These are phyloP conservation scores for Gnetum montanum DNA, from an alignment of 75 land plant genomes.

Conservation along the genomic window DNA sequence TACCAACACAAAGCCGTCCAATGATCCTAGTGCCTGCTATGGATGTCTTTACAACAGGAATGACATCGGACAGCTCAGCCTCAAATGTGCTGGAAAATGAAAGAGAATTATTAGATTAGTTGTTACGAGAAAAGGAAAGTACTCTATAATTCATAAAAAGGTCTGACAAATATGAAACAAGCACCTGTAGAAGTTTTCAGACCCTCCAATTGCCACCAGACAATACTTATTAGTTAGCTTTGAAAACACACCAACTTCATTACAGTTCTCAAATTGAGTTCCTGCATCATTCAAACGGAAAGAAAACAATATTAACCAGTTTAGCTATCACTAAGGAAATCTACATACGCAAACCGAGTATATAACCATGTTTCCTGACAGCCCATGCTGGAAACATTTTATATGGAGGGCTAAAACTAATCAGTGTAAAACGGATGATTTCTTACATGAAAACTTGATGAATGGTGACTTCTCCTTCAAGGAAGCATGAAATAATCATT, in stretches of 20 bases:
- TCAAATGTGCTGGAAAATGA: conserved; percentile 58
- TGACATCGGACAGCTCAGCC: conserved; percentile 59
- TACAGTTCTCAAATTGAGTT: conserved; percentile 62
- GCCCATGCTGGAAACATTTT: too few relatives aligned
- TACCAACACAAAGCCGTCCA: conserved; percentile 84
- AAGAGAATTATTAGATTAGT: too few relatives aligned
- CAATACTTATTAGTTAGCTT: conserved; percentile 84
- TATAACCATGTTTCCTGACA: too few relatives aligned
- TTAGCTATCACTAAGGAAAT: too few relatives aligned
- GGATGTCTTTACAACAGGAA: conserved; percentile 79
- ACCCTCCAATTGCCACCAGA: conserved; percentile 71
- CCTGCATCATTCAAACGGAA: background rate
- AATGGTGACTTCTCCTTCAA: too few relatives aligned
- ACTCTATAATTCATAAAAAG: too few relatives aligned
- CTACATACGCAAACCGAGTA: too few relatives aligned
- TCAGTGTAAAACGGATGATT: too few relatives aligned
- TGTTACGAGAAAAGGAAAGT: background rate
- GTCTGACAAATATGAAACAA: background rate
- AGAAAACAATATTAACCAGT: too few relatives aligned
- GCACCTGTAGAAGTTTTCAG: conserved; percentile 46
- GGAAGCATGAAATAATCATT: too few relatives aligned
- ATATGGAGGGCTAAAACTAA: too few relatives aligned
- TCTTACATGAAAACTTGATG: too few relatives aligned
- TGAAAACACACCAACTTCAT: conserved; percentile 79
- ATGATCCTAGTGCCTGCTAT: conserved; percentile 76